These are phyloP conservation scores for Durotheca rogersii DNA, from an alignment of 495 filamentous ascomycete genomes.

Conservation along the genomic window DNA sequence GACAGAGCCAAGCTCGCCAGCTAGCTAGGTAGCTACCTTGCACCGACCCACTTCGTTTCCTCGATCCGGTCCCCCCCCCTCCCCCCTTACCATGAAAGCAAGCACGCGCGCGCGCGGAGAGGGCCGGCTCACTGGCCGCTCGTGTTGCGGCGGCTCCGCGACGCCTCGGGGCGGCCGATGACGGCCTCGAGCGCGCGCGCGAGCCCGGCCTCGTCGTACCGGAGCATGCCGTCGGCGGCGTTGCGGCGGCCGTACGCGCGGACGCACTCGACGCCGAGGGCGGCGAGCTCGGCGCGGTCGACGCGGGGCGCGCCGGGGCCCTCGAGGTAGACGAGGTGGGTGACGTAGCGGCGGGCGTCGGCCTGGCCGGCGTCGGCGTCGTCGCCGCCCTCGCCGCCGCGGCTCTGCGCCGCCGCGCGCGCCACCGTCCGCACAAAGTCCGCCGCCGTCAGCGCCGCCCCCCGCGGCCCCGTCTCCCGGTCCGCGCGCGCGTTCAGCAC, in stretches of 20 bases:
- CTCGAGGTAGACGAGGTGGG: slow-evolving; percentile 80
- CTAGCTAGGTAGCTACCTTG: background rate
- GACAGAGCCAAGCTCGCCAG: background rate
- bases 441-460: slow-evolving; percentile 60
- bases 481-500: slow-evolving; percentile 82
- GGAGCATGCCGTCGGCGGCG: slow-evolving; percentile 56
- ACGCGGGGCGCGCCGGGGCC: slow-evolving; percentile 69
- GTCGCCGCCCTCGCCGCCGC: slow-evolving; percentile 43
- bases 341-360: slow-evolving; percentile 63
- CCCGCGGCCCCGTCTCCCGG: slow-evolving; percentile 74
- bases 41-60: too few species aligned
- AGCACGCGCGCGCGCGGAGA: too few species aligned
- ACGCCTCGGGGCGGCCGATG: slow-evolving; percentile 65
- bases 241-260: slow-evolving; percentile 74
- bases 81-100: background rate
- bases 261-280: slow-evolving; percentile 73
- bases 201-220: slow-evolving; percentile 77
- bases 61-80: too few species aligned
- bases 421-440: slow-evolving; percentile 82
- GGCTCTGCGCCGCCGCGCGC: slow-evolving; percentile 55
- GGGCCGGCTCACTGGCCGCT: slow-evolving; percentile 30
- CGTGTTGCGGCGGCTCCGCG: slow-evolving; percentile 68
- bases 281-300: slow-evolving; percentile 61
- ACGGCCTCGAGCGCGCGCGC: slow-evolving; percentile 77
- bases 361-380: slow-evolving; percentile 21